Conservation (phyloP, 805 yeast genomes). For the Saccharomycopsis lassenensis region DNA sequence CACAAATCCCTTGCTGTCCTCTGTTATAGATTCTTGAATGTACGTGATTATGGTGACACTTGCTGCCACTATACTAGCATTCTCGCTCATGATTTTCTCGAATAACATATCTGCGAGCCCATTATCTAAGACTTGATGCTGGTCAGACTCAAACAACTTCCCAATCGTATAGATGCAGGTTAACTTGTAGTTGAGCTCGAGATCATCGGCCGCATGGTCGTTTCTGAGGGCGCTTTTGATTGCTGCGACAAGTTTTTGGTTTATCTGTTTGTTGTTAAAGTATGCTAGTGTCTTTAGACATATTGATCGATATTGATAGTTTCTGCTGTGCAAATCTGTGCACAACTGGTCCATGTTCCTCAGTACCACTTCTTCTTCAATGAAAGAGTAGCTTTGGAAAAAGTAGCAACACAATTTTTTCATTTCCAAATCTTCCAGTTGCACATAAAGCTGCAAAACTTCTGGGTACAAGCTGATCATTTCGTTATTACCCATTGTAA, state of each 20-base stretch:
- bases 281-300: constrained; percentile 56
- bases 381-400: constrained; percentile 46
- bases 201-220: too few relatives aligned
- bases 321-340: constrained; percentile 38
- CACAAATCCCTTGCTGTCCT: constrained; percentile 36
- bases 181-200: constrained; percentile 55
- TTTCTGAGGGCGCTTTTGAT: constrained; percentile 26
- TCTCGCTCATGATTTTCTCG: constrained; percentile 42
- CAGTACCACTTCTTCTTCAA: constrained; percentile 43
- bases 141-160: constrained; percentile 48
- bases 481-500: constrained; percentile 74
- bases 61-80: constrained; percentile 54
- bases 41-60: too few relatives aligned
- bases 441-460: constrained; percentile 41
- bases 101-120: constrained; percentile 40
- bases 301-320: too few relatives aligned
- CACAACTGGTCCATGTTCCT: constrained; percentile 46
- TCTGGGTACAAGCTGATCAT: constrained; percentile 59
- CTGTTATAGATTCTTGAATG: constrained; percentile 57
- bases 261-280: constrained; percentile 39
- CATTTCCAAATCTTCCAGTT: constrained; percentile 54
- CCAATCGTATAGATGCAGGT: constrained; percentile 63
- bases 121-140: constrained; percentile 31
- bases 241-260: constrained; percentile 27
- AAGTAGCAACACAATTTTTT: constrained; percentile 64